Percentiles rank a stretch among this genome's conserved stretches.
phyloP scores from a whole-genome alignment of 2,329 filamentous ascomycete species.

The Dactylellina haptotyla region DNA sequence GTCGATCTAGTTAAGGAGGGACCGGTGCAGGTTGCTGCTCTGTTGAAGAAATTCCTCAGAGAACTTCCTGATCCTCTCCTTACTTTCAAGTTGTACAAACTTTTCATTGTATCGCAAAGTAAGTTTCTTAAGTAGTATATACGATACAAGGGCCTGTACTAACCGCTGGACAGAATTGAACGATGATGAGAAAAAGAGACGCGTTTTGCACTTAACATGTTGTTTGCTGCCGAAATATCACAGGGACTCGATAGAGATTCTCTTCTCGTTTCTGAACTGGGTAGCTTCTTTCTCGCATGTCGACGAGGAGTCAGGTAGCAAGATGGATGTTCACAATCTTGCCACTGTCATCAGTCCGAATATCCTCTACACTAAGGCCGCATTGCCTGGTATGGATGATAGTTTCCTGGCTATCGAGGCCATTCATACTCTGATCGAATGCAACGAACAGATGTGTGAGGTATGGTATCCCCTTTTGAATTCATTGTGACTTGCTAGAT shows the following conservation, averaged over 20 bases:
- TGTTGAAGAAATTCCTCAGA: conserved; percentile 93
- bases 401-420: conserved; percentile 94
- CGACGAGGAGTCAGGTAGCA: conserved; percentile 94
- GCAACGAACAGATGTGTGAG: conserved; percentile 96
- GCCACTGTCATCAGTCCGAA: conserved; percentile 98
- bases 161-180: conserved; percentile 70
- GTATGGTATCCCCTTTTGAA: conserved; percentile 68
- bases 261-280: conserved; percentile 98
- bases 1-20: conserved; percentile 88
- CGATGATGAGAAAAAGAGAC: conserved; percentile 81
- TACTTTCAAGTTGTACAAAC: conserved; percentile 90
- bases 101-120: conserved; percentile 90
- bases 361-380: conserved; percentile 77
- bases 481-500: neutral
- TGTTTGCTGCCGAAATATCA: conserved; percentile 92
- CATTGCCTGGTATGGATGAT: conserved; percentile 76
- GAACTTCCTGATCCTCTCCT: conserved; percentile 93
- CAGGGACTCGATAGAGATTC: conserved; percentile 90
- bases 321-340: conserved; percentile 98
- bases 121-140: conserved; percentile 59
- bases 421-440: conserved; percentile 87
- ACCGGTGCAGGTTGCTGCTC: conserved; percentile 90
- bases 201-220: conserved; percentile 88
- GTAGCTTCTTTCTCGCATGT: conserved; percentile 96
- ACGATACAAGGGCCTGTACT: neutral